Conservation (phyloP, 352 stramenopile genomes). For the Vaucheria bursata region DNA sequence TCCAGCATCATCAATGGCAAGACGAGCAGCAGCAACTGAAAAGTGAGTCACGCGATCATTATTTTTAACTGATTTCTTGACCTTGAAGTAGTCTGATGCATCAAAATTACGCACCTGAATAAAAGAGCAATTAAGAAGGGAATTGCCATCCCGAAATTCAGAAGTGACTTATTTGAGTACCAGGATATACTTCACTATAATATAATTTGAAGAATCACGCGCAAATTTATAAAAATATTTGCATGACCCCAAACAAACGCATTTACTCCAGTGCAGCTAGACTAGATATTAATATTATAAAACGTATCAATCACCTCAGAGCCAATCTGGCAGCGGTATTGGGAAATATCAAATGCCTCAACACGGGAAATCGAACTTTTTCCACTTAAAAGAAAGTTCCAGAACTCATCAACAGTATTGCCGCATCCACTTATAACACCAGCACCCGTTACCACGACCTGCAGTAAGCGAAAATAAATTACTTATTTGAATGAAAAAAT, state of each 20-base stretch:
- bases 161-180: too few species aligned
- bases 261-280: background rate
- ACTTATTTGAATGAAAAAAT: too few species aligned
- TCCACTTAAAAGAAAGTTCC: conserved; percentile 24
- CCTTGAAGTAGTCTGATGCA: conserved; percentile 40
- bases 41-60: conserved; percentile 59
- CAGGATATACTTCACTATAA: too few species aligned
- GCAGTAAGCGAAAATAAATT: background rate
- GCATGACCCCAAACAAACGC: background rate
- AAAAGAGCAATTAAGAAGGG: too few species aligned
- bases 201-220: background rate
- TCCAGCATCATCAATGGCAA: conserved; percentile 57
- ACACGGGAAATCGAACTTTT: conserved; percentile 32
- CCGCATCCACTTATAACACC: conserved; percentile 35
- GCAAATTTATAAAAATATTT: conserved; percentile 1
- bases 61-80: conserved; percentile 60
- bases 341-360: conserved; percentile 28
- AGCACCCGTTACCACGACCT: conserved; percentile 40
- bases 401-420: conserved; percentile 25
- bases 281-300: background rate
- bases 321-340: conserved; percentile 41
- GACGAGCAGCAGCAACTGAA: conserved; percentile 57
- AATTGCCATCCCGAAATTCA: too few species aligned
- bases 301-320: conserved; percentile 41
- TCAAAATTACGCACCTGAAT: conserved; percentile 39